These are phyloP conservation scores for Sporisorium exsertum DNA, from an alignment of 1,284 basidiomycete species.

Conservation along the genomic window DNA sequence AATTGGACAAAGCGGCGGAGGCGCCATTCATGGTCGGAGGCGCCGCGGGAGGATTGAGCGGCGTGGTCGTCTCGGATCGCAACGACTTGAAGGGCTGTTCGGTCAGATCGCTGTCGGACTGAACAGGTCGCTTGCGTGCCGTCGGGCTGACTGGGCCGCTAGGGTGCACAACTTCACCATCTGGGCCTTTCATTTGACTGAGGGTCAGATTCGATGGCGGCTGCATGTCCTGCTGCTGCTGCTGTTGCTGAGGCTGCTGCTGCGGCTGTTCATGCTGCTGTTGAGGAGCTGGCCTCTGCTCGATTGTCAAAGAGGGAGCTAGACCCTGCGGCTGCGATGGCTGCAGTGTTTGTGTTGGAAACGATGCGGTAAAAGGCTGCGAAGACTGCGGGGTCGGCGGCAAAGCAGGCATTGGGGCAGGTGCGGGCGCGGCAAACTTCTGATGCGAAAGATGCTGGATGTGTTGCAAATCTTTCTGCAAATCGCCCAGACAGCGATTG, in stretches of 20 bases:
- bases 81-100: slow-evolving; percentile 46
- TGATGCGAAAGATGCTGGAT: slow-evolving; percentile 57
- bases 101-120: slow-evolving; percentile 37
- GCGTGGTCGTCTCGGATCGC: slow-evolving; percentile 43
- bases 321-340: slow-evolving; percentile 10
- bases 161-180: slow-evolving; percentile 14
- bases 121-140: slow-evolving; percentile 48
- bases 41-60: slow-evolving; percentile 35
- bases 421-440: slow-evolving; percentile 36
- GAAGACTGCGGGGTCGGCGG: slow-evolving; percentile 18
- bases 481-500: slow-evolving; percentile 55
- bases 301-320: slow-evolving; percentile 20
- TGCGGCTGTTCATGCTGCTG: slow-evolving; percentile 30
- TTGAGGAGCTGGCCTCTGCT: slow-evolving; percentile 20
- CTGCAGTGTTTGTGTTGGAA: slow-evolving; percentile 17
- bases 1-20: slow-evolving; percentile 10
- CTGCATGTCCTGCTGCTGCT: slow-evolving; percentile 19
- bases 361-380: slow-evolving; percentile 18
- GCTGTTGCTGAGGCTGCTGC: slow-evolving; percentile 9
- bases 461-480: slow-evolving; percentile 53
- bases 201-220: slow-evolving; percentile 20
- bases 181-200: slow-evolving; percentile 31
- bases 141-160: slow-evolving; percentile 39
- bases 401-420: slow-evolving; percentile 7
- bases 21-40: slow-evolving; percentile 23